Evolutionary conservation across 1,284 basidiomycete genomes (phyloP).

Genomic region (Trametes versicolor): DNA sequence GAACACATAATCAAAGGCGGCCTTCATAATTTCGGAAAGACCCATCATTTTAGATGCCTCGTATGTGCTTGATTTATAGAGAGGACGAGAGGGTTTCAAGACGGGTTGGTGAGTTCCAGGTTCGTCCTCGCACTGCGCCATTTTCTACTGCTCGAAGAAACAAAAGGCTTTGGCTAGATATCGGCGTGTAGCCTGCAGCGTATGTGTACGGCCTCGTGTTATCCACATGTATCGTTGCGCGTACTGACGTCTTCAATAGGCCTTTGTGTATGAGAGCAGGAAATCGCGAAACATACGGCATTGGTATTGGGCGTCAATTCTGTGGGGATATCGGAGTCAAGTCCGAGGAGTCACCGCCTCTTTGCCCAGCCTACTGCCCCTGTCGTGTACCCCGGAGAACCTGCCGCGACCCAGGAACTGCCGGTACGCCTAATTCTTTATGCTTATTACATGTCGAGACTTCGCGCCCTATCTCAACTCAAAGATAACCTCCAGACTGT

Average conservation of each 20-base stretch:
- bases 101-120: constrained; percentile 4
- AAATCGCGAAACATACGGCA: background rate
- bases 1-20: constrained; percentile 21
- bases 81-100: background rate
- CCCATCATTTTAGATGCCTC: constrained; percentile 3
- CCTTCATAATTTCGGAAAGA: constrained; percentile 17
- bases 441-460: no score
- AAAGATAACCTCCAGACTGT: no score
- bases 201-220: background rate
- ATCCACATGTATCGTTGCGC: background rate
- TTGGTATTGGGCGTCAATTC: no score
- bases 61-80: background rate
- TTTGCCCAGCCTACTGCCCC: no score
- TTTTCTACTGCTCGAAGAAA: constrained; percentile 1
- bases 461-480: no score
- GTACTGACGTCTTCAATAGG: background rate
- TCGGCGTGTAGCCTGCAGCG: background rate
- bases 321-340: no score
- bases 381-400: no score
- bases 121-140: background rate
- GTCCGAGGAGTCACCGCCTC: no score
- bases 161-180: constrained; percentile 4
- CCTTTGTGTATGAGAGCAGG: background rate
- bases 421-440: no score
- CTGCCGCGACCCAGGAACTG: no score